Conservation (phyloP, 139 green algal genomes). For the Nannochloris sp. region DNA sequence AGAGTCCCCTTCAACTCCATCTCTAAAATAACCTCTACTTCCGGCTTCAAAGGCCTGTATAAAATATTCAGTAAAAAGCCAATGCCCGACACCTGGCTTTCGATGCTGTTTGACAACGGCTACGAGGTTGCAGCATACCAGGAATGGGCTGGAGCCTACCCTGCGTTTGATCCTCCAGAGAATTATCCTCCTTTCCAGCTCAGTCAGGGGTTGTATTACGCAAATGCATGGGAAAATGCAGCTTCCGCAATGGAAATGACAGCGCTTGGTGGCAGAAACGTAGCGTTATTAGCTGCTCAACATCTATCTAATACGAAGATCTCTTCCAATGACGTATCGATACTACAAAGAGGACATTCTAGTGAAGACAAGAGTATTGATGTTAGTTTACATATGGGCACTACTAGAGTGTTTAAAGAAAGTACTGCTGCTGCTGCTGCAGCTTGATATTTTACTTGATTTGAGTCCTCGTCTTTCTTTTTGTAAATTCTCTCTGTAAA, state of each 20-base stretch:
- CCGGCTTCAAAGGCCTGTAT: constrained; percentile 23
- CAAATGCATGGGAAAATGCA: constrained; percentile 54
- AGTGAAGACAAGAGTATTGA: too few species aligned
- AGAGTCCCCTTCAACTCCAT: constrained; percentile 33
- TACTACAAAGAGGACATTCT: too few species aligned
- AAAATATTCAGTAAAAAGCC: constrained; percentile 52
- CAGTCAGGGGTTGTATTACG: constrained; percentile 43
- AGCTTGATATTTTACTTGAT: too few species aligned
- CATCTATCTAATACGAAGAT: too few species aligned
- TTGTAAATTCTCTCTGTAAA: too few species aligned
- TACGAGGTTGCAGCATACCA: constrained; percentile 3
- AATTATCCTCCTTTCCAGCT: constrained; percentile 59
- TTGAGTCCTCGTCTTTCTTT: too few species aligned
- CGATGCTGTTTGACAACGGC: constrained; percentile 34
- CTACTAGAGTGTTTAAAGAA: too few species aligned
- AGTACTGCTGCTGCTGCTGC: too few species aligned
- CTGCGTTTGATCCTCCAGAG: constrained; percentile 55
- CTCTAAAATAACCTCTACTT: background rate
- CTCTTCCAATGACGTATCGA: too few species aligned
- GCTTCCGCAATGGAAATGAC: constrained; percentile 64
- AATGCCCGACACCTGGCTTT: constrained; percentile 19
- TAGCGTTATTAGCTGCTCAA: constrained; percentile 38
- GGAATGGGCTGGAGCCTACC: background rate
- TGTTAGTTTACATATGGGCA: too few species aligned
- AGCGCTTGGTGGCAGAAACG: constrained; percentile 48